Conservation (phyloP, 495 filamentous ascomycete species). For the Penicillium lagena region DNA sequence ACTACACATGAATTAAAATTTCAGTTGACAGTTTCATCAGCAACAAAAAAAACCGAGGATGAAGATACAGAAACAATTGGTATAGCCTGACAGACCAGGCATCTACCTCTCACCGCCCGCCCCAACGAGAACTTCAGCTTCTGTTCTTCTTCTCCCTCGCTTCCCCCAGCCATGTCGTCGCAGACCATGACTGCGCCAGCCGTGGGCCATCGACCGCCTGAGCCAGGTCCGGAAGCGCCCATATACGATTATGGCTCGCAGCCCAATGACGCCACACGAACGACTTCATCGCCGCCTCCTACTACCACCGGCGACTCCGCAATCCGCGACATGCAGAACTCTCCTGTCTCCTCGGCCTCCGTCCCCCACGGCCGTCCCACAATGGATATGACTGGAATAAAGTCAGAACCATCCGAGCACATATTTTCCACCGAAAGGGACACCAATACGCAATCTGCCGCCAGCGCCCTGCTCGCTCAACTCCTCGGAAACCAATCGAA, state of each 20-base stretch:
- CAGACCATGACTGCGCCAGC: conserved; percentile 53
- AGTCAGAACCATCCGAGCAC: conserved; percentile 24
- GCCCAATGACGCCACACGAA: conserved; percentile 14
- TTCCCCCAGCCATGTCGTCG: conserved; percentile 41
- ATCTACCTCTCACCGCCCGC: conserved; percentile 24
- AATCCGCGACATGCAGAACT: conserved; percentile 38
- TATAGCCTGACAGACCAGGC: too few species aligned
- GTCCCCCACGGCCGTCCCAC: conserved; percentile 20
- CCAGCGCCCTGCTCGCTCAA: conserved; percentile 39
- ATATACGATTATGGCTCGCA: conserved; percentile 37
- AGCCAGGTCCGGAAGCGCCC: conserved; percentile 36
- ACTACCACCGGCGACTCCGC: conserved; percentile 27
- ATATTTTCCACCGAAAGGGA: conserved; percentile 12
- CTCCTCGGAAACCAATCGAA: conserved; percentile 33
- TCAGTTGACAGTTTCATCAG: background rate
- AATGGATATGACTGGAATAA: conserved; percentile 25
- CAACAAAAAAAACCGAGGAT: background rate
- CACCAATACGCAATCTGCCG: conserved; percentile 30
- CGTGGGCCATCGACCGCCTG: conserved; percentile 45
- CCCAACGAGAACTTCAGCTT: conserved; percentile 23
- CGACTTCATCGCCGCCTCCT: too few species aligned
- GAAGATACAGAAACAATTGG: background rate
- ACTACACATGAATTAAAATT: too few species aligned
- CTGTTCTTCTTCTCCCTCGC: conserved; percentile 22
- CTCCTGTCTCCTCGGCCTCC: conserved; percentile 35